A percentile compares a stretch with the other conserved stretches of the same genome.
Evolutionary conservation across 108 stramenopile species (phyloP).

Genomic region (Cylindrotheca fusiformis): DNA sequence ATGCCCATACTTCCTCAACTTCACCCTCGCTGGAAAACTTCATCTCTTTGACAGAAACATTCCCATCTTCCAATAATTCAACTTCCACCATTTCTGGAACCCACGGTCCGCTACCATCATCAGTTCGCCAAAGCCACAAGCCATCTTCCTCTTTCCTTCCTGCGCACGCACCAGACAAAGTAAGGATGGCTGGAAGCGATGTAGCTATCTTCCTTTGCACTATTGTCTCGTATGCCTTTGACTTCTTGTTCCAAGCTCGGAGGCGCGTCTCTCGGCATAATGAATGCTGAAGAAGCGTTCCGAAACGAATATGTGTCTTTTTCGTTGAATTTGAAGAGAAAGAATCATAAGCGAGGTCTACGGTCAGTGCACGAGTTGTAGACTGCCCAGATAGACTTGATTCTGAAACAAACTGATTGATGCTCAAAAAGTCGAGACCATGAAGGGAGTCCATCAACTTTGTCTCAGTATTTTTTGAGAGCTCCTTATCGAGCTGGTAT

Average conservation of each 20-base stretch:
- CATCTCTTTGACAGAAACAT: conserved; percentile 56
- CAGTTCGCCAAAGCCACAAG: conserved; percentile 61
- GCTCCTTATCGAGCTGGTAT: conserved; percentile 74
- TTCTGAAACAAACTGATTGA: conserved; percentile 64
- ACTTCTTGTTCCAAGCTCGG: conserved; percentile 68
- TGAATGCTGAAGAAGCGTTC: conserved; percentile 66
- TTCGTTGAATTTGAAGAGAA: conserved; percentile 28
- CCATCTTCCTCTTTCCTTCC: conserved; percentile 63
- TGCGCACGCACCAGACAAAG: conserved; percentile 76
- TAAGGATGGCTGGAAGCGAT: conserved; percentile 62
- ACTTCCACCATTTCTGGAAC: conserved; percentile 75
- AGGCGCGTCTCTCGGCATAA: conserved; percentile 75
- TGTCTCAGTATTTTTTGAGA: conserved; percentile 29
- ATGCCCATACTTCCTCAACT: conserved; percentile 40
- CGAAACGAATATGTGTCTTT: conserved; percentile 38
- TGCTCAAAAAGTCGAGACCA: conserved; percentile 70
- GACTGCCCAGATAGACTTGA: conserved; percentile 51
- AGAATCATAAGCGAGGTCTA: conserved; percentile 69
- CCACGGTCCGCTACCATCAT: conserved; percentile 39
- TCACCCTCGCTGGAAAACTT: conserved; percentile 25
- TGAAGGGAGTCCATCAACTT: conserved; percentile 63
- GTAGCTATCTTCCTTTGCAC: conserved; percentile 76
- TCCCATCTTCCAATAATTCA: conserved; percentile 53
- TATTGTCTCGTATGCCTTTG: conserved; percentile 76
- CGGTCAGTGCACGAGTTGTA: conserved; percentile 52